Conservation (phyloP, 106 monocot species). For the Acorus calamus region DNA sequence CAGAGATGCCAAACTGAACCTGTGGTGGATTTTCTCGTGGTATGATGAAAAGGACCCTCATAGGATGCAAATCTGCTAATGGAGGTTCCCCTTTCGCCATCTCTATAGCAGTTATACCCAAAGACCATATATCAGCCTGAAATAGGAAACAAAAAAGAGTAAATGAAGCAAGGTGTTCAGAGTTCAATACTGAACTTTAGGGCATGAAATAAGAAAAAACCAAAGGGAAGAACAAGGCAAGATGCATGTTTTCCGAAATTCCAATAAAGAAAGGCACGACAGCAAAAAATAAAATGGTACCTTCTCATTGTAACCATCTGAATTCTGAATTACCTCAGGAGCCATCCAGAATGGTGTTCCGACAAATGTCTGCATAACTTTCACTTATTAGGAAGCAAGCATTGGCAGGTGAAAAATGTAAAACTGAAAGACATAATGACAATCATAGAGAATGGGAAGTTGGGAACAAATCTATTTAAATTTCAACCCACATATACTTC, state of each 20-base stretch:
- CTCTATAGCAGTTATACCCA: slow-evolving; percentile 98
- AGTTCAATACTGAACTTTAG: not conserved
- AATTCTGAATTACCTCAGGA: slow-evolving; percentile 97
- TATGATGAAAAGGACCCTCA: slow-evolving; percentile 99
- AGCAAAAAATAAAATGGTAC: slow-evolving; percentile 14
- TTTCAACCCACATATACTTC: not conserved
- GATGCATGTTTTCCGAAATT: too few species aligned
- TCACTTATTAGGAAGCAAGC: slow-evolving; percentile 7
- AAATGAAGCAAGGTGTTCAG: not conserved
- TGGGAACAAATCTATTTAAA: not conserved
- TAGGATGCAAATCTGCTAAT: slow-evolving; percentile 93
- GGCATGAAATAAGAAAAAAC: too few species aligned
- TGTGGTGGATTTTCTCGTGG: slow-evolving; percentile 98
- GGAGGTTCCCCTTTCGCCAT: slow-evolving; percentile 99
- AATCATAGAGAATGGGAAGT: not conserved
- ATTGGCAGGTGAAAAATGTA: not conserved
- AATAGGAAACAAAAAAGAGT: slow-evolving; percentile 18
- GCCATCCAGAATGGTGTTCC: slow-evolving; percentile 99
- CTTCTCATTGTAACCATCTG: slow-evolving; percentile 98
- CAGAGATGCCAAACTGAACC: slow-evolving; percentile 20
- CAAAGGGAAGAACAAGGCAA: too few species aligned
- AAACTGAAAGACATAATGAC: not conserved
- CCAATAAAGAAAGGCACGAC: too few species aligned
- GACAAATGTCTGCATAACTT: slow-evolving; percentile 74
- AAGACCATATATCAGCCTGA: slow-evolving; percentile 99